Evolutionary conservation across 2,329 filamentous ascomycete species (phyloP).

Genomic region (Berkeleyomyces basicola): DNA sequence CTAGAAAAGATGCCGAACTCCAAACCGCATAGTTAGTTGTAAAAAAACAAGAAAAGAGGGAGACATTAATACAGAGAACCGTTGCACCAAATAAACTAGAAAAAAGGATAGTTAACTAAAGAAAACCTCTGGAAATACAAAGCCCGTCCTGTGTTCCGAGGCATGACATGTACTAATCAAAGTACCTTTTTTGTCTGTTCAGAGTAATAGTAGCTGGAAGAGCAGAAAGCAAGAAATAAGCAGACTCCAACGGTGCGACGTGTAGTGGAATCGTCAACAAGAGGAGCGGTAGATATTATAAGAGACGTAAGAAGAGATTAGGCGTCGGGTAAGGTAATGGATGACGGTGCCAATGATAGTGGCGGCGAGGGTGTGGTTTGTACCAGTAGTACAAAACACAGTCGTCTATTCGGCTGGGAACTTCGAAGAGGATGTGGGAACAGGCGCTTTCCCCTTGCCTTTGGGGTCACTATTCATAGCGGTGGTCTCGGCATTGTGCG

Average conservation of each 20-base stretch:
- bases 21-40: too few species aligned
- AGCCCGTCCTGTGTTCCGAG: constrained; percentile 1
- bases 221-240: background rate
- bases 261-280: background rate
- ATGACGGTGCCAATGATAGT: background rate
- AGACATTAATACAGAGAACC: background rate
- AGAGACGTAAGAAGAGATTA: background rate
- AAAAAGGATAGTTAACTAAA: background rate
- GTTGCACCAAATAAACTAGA: background rate
- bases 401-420: background rate
- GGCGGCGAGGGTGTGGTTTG: background rate
- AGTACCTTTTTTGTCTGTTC: background rate
- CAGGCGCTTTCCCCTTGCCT: background rate
- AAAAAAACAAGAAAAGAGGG: background rate
- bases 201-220: background rate
- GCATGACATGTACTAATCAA: background rate
- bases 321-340: background rate
- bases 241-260: background rate
- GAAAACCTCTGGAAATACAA: too few species aligned
- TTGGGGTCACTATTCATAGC: background rate
- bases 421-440: background rate
- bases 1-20: too few species aligned
- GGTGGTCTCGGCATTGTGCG: constrained; percentile 11
- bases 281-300: background rate
- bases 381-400: too few species aligned